Percentiles rank a stretch among this genome's conserved stretches.
Conservation (phyloP, 495 filamentous ascomycete species). For the Penicillium turbatum region DNA sequence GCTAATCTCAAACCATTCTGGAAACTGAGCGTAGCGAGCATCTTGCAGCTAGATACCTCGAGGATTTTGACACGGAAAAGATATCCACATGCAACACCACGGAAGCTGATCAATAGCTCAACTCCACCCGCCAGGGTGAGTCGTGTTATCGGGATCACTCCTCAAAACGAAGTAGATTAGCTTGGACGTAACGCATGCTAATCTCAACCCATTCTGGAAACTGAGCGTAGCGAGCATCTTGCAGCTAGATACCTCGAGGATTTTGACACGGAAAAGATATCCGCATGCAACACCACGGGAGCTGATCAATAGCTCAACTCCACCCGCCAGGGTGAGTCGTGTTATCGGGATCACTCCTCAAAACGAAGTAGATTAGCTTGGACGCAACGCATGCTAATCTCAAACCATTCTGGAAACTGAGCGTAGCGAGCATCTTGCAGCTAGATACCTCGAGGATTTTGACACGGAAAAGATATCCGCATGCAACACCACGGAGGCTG, state of each 20-base stretch:
- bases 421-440: background rate
- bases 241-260: no score
- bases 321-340: constrained; percentile 13
- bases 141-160: background rate
- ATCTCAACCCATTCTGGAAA: background rate
- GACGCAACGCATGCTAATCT: background rate
- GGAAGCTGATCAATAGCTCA: background rate
- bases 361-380: background rate
- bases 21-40: background rate
- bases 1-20: background rate
- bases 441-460: background rate
- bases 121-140: constrained; percentile 10
- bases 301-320: background rate
- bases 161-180: background rate
- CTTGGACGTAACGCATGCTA: background rate
- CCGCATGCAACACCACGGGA: background rate
- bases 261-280: background rate
- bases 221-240: background rate
- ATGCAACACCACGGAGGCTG: background rate
- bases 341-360: background rate
- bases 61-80: no score
- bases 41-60: background rate
- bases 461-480: background rate
- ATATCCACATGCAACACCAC: background rate
- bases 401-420: background rate